Evolutionary conservation across 1,284 basidiomycete species (phyloP), one percentile per base, ranked within the genome.

Genomic region (Lentinula novae-zelandiae): DNA sequence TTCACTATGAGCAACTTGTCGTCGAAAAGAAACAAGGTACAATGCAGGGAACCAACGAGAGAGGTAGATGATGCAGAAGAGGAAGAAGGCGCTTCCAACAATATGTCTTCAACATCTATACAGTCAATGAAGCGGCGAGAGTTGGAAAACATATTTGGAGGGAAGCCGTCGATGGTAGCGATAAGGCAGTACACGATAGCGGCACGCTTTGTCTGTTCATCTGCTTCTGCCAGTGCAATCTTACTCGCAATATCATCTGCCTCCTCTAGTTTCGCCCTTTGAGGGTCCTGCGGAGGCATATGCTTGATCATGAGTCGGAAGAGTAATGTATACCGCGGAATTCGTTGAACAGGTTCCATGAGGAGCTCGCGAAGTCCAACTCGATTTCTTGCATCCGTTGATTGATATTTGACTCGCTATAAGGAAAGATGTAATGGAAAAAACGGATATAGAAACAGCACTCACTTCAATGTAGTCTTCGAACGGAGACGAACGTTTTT

Each of bases 331-430:
- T 99, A 99, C 60, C 96, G 83, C 0, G 97, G 96, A 65, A 99
- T 94, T 33, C 97, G 89, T 73, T 99, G 97, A n/a, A 98, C 93
- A n/a, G 97, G 97, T 70, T 99, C 97, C 86, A 98, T 98, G 48
- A 99, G 81, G 48, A 99, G 84, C 73, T 99, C 96, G 20, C 94
- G 86, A 46, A 99, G 80, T 12, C 96, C 95, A 53, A 96, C 85
- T 62, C 91, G 87, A 70, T 95, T 96, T 65, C 83, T 86, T 40
- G 87, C 78, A 61, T 95, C 95, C 12, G 88, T 82, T 2, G 87
- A 87, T 64, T 92, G 87, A 70, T 96, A 95, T 78, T 97, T 96
- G 66, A 93, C 92, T 58, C 89, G 87, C 93, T 95, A 67, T 60
- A 48, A 48, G 60, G 31, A 12, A 7, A 13, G 27, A 57, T 53